Conservation (phyloP, 129 eudicot genomes). For the Flaveria linearis region DNA sequence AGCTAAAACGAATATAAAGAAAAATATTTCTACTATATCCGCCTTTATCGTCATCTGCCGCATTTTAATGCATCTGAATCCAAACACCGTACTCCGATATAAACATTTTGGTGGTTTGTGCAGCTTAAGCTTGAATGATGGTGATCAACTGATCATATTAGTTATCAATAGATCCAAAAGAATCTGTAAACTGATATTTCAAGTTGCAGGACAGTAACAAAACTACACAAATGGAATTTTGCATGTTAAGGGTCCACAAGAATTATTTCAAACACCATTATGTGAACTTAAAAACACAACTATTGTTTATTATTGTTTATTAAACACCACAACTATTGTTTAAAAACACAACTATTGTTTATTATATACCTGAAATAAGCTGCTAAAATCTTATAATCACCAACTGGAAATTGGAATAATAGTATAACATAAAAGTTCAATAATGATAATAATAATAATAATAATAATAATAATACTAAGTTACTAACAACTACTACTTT, state of each 20-base stretch:
- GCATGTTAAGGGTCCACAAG: not conserved
- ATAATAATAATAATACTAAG: not conserved
- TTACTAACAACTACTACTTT: constrained; percentile 27
- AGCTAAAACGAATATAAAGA: too few relatives aligned
- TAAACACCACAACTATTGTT: too few relatives aligned
- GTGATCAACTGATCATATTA: not conserved
- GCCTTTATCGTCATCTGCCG: not conserved
- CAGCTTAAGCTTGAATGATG: not conserved
- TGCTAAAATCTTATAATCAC: constrained; percentile 5
- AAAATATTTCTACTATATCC: too few relatives aligned
- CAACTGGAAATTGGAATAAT: not conserved
- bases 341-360: not conserved
- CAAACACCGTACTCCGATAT: not conserved
- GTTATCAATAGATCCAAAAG: not conserved
- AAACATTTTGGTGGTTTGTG: not conserved
- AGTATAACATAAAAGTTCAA: not conserved
- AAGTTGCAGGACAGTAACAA: constrained; percentile 7
- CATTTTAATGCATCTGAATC: not conserved
- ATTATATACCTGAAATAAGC: not conserved
- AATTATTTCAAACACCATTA: not conserved
- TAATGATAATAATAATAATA: not conserved
- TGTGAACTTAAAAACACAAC: not conserved
- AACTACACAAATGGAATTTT: not conserved
- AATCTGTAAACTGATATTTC: constrained; percentile 7
- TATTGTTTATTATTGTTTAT: not conserved